A percentile compares a stretch with the other conserved stretches of the same genome.
Evolutionary conservation across 768 basidiomycete genomes (phyloP).

Genomic region (Lactifluus piperatus): DNA sequence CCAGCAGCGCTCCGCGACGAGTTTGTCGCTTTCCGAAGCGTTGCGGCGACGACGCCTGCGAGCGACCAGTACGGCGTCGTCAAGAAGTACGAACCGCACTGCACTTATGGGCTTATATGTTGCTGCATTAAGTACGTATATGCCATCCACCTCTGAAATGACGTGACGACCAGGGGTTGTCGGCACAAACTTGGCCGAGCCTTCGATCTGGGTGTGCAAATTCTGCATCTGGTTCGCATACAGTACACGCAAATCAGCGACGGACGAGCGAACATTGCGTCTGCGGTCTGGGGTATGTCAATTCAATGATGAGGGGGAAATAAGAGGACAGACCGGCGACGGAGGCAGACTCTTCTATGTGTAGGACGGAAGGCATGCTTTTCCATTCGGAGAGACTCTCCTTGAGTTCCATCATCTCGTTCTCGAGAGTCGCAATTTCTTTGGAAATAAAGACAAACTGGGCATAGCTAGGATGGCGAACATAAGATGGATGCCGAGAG

Average conservation of each 20-base stretch:
- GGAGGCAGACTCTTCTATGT: slow-evolving; percentile 76
- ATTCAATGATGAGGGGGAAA: slow-evolving; percentile 8
- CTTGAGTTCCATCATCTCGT: slow-evolving; percentile 96
- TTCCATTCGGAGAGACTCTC: slow-evolving; percentile 93
- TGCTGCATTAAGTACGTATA: slow-evolving; percentile 82
- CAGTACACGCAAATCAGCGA: slow-evolving; percentile 90
- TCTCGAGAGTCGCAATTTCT: slow-evolving; percentile 92
- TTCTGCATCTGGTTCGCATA: slow-evolving; percentile 94
- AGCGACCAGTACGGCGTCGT: slow-evolving; percentile 87
- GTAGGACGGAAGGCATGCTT: slow-evolving; percentile 85
- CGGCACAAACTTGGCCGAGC: slow-evolving; percentile 91
- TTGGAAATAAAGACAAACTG: slow-evolving; percentile 97
- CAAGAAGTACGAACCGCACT: slow-evolving; percentile 84
- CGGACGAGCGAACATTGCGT: slow-evolving; percentile 72
- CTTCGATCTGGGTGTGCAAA: slow-evolving; percentile 84
- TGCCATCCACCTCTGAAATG: slow-evolving; percentile 74
- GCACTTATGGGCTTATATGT: slow-evolving; percentile 88
- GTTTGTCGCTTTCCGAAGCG: slow-evolving; percentile 53
- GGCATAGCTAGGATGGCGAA: slow-evolving; percentile 58
- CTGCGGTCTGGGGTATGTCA: slow-evolving; percentile 36
- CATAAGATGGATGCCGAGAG: background rate
- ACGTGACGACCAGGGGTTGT: slow-evolving; percentile 88
- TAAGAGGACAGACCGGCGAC: slow-evolving; percentile 36
- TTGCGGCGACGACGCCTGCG: slow-evolving; percentile 58
- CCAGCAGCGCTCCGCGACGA: slow-evolving; percentile 94